A percentile compares a stretch with the other conserved stretches of the same genome.
phyloP scores from a whole-genome alignment of 2,329 filamentous ascomycete genomes.

The Thermoascus crustaceus region DNA sequence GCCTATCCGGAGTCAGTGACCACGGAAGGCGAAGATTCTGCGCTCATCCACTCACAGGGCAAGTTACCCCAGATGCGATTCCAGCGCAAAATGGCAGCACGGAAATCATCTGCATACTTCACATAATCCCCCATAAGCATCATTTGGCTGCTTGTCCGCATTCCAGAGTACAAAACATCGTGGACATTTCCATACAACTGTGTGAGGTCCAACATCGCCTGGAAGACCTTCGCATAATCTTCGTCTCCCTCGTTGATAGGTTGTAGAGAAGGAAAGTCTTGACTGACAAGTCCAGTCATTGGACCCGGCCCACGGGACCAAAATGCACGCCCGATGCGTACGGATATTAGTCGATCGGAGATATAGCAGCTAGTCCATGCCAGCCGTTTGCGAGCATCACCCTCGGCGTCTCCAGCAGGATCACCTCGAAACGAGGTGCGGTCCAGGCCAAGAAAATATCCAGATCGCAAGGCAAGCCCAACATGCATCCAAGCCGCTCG shows the following conservation, averaged over 20 bases:
- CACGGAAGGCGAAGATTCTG: not conserved
- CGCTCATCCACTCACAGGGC: conserved; percentile 42
- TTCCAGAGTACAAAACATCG: conserved; percentile 64
- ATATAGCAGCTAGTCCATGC: conserved; percentile 64
- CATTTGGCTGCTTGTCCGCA: conserved; percentile 59
- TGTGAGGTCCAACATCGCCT: conserved; percentile 62
- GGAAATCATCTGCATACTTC: conserved; percentile 67
- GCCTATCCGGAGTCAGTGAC: conserved; percentile 31
- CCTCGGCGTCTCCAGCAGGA: conserved; percentile 49
- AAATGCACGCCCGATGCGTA: conserved; percentile 63
- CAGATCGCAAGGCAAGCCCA: conserved; percentile 59
- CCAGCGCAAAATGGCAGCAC: conserved; percentile 60
- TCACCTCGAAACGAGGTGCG: conserved; percentile 58
- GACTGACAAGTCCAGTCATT: conserved; percentile 54
- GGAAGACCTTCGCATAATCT: conserved; percentile 60
- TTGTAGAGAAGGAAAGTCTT: conserved; percentile 60
- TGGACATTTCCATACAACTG: conserved; percentile 67
- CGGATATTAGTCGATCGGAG: conserved; percentile 60
- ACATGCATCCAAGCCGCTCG: conserved; percentile 72
- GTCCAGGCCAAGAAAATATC: conserved; percentile 63
- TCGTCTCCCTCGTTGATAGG: conserved; percentile 53
- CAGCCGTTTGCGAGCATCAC: conserved; percentile 55
- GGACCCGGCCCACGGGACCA: conserved; percentile 66
- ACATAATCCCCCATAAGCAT: conserved; percentile 66
- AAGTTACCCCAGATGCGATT: conserved; percentile 61